Base-by-base conservation (phyloP, 2,329 filamentous ascomycete genomes). In the Cercospora brassicicola region DNA sequence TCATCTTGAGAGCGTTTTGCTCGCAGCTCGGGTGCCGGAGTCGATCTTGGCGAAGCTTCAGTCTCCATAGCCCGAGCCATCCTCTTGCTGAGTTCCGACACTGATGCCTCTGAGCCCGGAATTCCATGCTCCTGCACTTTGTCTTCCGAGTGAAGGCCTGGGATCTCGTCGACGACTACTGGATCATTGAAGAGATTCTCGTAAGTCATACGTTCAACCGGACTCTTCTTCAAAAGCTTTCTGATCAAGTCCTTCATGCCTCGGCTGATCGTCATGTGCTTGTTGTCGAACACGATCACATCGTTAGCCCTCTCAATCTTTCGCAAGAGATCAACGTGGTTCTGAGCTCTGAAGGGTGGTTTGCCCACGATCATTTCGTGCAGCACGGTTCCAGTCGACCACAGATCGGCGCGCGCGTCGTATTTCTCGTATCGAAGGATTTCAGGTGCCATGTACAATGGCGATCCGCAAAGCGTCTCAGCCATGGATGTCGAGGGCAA, bases 401-500 rank as follows among this genome's bases (percentile, higher is more conserved):
- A 99, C 36, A 99, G 83, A 82, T 99, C 95, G 57, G 94, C 94
- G 80, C 96, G 96, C 71, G 94, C 93, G 81, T 97, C 94, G 79
- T 99, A 99, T 76, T 94, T 94, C 79, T 99, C 94, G 76, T 98
- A 99, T 68, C 94, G 90, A 70, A 99, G 84, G 71, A 99, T 99
- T 82, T 99, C 95, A 3, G 95, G 95, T 0, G 95, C 95, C 95
- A 99, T 99, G 82, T 99, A 99, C 28, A 99, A 84, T 9, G 95
- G 95, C 11, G 95, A 98, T 18, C 95, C 95, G 79, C 95, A 99
- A 0, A 99, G 87, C 0, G 95, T 99, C 79, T 99, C 95, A 10
- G 95, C 95, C 71, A 99, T 86, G 4, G 94, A 94, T 0, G 94
- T 96, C 7, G 92, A 89, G 1, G 95, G 94, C 59, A 99, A 83